Percentiles rank a stretch among this genome's conserved stretches.
Evolutionary conservation across 257 asterid genomes (phyloP).

Genomic region (Verbena officinalis): DNA sequence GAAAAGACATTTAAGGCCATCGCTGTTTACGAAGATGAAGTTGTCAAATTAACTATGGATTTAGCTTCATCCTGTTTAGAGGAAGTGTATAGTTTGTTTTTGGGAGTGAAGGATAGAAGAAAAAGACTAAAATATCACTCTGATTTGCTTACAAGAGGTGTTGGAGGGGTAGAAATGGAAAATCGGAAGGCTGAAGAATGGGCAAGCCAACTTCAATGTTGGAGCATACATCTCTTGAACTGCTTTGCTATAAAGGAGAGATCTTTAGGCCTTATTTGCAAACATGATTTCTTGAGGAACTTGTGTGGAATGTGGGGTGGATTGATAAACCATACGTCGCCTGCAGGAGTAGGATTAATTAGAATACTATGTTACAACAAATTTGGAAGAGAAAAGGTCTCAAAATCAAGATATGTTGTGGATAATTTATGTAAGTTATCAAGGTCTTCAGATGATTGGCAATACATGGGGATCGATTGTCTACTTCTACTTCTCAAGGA

Average conservation of each 20-base stretch:
- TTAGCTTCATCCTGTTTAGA: slow-evolving; percentile 64
- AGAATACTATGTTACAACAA: slow-evolving; percentile 63
- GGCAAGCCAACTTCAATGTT: slow-evolving; percentile 83
- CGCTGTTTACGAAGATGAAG: slow-evolving; percentile 50
- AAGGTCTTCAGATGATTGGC: slow-evolving; percentile 86
- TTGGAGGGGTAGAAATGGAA: slow-evolving; percentile 62
- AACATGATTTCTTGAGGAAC: slow-evolving; percentile 44
- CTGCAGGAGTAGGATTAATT: slow-evolving; percentile 68
- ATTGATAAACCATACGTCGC: slow-evolving; percentile 57
- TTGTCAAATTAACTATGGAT: slow-evolving; percentile 49
- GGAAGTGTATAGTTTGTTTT: slow-evolving; percentile 53
- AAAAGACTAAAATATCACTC: slow-evolving; percentile 52
- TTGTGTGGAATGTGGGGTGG: slow-evolving; percentile 85
- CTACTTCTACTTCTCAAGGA: slow-evolving; percentile 72
- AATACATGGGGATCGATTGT: slow-evolving; percentile 83
- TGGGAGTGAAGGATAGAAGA: slow-evolving; percentile 45
- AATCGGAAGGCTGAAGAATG: slow-evolving; percentile 83
- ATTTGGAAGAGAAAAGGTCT: slow-evolving; percentile 58
- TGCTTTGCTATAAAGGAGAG: slow-evolving; percentile 74
- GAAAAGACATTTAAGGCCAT: slow-evolving; percentile 52
- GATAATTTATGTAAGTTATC: slow-evolving; percentile 66
- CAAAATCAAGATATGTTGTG: slow-evolving; percentile 47
- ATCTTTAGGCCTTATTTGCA: slow-evolving; percentile 59
- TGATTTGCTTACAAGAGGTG: slow-evolving; percentile 69
- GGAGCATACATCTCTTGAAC: slow-evolving; percentile 79